These are phyloP conservation scores for Gillenia trifoliata DNA, from an alignment of 306 rosid genomes.

Conservation along the genomic window DNA sequence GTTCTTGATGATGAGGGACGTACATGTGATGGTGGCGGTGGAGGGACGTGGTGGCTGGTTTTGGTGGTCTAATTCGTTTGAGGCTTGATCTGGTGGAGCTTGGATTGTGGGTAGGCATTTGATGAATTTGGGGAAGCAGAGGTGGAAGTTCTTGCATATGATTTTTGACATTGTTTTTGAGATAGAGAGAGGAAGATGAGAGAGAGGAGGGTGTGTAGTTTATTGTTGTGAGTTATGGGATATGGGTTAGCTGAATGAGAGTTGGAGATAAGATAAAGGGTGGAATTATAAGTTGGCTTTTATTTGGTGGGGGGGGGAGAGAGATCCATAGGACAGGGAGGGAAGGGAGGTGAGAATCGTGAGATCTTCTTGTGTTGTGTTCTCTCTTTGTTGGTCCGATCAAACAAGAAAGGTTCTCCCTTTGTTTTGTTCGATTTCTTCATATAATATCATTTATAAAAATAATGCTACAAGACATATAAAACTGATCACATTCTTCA, in stretches of 20 bases:
- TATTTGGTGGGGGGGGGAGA: slow-evolving; percentile 1
- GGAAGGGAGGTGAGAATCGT: not conserved
- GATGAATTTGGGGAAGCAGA: slow-evolving; percentile 70
- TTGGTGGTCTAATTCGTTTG: slow-evolving; percentile 7
- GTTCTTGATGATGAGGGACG: slow-evolving; percentile 16
- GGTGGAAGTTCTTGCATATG: slow-evolving; percentile 33
- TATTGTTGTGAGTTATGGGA: not conserved
- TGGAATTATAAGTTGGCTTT: not conserved
- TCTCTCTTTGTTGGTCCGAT: not conserved
- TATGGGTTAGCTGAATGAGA: not conserved
- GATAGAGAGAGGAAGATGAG: not conserved
- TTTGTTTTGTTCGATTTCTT: not conserved
- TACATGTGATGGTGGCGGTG: slow-evolving; percentile 5
- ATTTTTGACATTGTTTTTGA: slow-evolving; percentile 39
- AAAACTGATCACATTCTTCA: not conserved
- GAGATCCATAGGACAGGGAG: not conserved
- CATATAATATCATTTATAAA: not conserved
- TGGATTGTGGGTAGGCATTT: slow-evolving; percentile 42
- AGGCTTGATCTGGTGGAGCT: slow-evolving; percentile 28
- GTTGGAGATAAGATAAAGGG: slow-evolving; percentile 4
- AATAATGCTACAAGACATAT: not conserved
- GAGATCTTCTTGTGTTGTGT: not conserved
- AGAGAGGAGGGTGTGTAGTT: not conserved
- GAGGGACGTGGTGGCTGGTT: slow-evolving; percentile 15
- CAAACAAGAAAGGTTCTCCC: not conserved